These are phyloP conservation scores for Salisapilia sapeloensis DNA, from an alignment of 352 stramenopile species.

Conservation along the genomic window DNA sequence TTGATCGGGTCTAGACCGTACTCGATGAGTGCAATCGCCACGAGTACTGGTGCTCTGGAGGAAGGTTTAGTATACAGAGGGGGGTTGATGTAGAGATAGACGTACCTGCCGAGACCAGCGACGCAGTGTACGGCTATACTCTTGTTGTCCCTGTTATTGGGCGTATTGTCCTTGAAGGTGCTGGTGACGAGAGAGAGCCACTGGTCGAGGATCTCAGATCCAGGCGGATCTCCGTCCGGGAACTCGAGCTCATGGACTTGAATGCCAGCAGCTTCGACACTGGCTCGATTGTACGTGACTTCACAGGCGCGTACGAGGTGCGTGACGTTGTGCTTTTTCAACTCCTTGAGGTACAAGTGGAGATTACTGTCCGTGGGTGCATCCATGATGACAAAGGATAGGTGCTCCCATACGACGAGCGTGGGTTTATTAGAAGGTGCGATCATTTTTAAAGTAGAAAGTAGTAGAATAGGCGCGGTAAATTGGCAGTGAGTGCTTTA, in stretches of 20 bases:
- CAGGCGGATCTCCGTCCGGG: conserved; percentile 88
- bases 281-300: conserved; percentile 84
- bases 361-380: conserved; percentile 92
- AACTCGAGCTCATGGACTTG: conserved; percentile 92
- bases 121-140: conserved; percentile 97
- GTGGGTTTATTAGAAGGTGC: conserved; percentile 75
- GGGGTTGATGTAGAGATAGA: conserved; percentile 1
- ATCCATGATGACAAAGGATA: conserved; percentile 98
- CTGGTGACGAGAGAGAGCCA: conserved; percentile 93
- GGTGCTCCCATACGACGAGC: conserved; percentile 73
- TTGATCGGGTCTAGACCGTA: conserved; percentile 91
- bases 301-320: conserved; percentile 93
- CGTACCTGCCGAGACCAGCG: conserved; percentile 87
- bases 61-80: neutral
- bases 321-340: conserved; percentile 91
- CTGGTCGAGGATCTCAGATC: conserved; percentile 82
- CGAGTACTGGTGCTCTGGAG: conserved; percentile 87
- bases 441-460: no score
- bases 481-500: no score
- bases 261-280: conserved; percentile 90
- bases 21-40: conserved; percentile 97
- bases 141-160: conserved; percentile 44
- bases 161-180: conserved; percentile 82
- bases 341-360: conserved; percentile 94
- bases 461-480: no score